These are phyloP conservation scores for Aureobasidium sp. DNA, from an alignment of 2,329 filamentous ascomycete genomes.

Conservation along the genomic window DNA sequence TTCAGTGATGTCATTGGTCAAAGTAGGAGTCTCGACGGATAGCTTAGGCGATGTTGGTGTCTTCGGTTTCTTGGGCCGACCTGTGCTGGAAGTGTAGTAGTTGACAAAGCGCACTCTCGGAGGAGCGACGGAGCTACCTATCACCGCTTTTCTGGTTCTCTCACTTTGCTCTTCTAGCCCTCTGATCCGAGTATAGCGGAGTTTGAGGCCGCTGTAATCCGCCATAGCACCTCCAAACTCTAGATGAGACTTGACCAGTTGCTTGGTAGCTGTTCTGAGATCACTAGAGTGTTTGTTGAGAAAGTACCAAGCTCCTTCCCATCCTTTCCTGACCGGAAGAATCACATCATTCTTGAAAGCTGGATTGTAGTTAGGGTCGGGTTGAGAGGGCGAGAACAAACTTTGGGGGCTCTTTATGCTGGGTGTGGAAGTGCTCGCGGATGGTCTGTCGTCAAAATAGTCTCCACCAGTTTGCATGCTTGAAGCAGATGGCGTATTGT, in stretches of 20 bases:
- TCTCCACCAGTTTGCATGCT: not conserved
- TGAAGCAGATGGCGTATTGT: not conserved
- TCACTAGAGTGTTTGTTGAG: slow-evolving; percentile 72
- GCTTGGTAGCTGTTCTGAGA: slow-evolving; percentile 58
- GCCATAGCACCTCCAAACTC: slow-evolving; percentile 77
- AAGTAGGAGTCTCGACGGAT: not conserved
- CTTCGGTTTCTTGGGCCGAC: slow-evolving; percentile 48
- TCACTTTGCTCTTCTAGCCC: slow-evolving; percentile 64
- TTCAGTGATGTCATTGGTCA: not conserved
- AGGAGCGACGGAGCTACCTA: slow-evolving; percentile 20
- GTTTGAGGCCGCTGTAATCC: slow-evolving; percentile 61
- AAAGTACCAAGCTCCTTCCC: slow-evolving; percentile 62
- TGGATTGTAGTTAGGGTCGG: slow-evolving; percentile 63
- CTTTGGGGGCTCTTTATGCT: slow-evolving; percentile 22
- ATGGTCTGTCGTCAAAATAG: slow-evolving; percentile 1
- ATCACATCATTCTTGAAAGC: slow-evolving; percentile 65
- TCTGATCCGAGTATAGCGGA: slow-evolving; percentile 60
- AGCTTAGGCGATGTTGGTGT: slow-evolving; percentile 31
- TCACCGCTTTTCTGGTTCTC: slow-evolving; percentile 26
- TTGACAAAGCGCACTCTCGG: slow-evolving; percentile 70
- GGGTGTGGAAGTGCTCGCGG: not conserved
- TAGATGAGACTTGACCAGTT: slow-evolving; percentile 68
- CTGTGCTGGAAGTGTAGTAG: slow-evolving; percentile 82
- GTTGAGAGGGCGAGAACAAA: slow-evolving; percentile 21
- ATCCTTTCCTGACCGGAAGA: slow-evolving; percentile 59